phyloP scores from a whole-genome alignment of 805 yeast species.

The Yamadazyma laniorum region DNA sequence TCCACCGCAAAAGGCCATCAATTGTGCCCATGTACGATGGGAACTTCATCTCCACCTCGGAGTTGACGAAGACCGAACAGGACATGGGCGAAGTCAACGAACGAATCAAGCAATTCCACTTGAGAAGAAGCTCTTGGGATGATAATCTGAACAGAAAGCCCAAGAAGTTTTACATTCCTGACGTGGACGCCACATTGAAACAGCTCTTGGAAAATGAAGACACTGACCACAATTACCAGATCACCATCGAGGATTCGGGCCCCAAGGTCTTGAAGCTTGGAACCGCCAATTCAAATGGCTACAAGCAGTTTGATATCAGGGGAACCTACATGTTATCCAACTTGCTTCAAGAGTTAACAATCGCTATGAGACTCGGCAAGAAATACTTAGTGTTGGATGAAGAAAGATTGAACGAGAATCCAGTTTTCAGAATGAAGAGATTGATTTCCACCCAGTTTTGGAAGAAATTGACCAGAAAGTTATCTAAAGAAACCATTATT shows the following conservation, averaged over 20 bases:
- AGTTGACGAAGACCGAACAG: slow-evolving; percentile 8
- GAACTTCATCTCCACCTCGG: slow-evolving; percentile 11
- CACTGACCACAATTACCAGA: slow-evolving; percentile 81
- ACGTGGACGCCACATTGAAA: slow-evolving; percentile 69
- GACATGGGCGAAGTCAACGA: slow-evolving; percentile 6
- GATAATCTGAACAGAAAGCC: slow-evolving; percentile 25
- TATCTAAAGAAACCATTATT: slow-evolving; percentile 60
- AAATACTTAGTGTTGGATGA: slow-evolving; percentile 79
- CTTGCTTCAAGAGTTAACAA: slow-evolving; percentile 81
- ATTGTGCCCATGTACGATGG: slow-evolving; percentile 30
- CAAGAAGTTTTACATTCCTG: slow-evolving; percentile 64
- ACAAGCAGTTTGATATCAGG: slow-evolving; percentile 64
- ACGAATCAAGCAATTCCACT: slow-evolving; percentile 13
- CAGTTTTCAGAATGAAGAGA: slow-evolving; percentile 72
- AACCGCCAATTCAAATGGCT: slow-evolving; percentile 86
- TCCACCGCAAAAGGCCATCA: slow-evolving; percentile 19
- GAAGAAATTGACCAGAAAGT: slow-evolving; percentile 70
- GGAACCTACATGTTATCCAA: slow-evolving; percentile 91
- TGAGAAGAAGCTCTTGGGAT: slow-evolving; percentile 34
- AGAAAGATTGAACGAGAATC: slow-evolving; percentile 80
- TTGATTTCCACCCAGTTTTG: slow-evolving; percentile 77
- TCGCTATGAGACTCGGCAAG: slow-evolving; percentile 79
- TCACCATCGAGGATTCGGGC: slow-evolving; percentile 32
- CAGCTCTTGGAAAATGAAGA: slow-evolving; percentile 75
- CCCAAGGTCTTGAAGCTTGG: slow-evolving; percentile 31